Evolutionary conservation across 257 asterid genomes (phyloP).

Genomic region (Scutellaria galericulata): DNA sequence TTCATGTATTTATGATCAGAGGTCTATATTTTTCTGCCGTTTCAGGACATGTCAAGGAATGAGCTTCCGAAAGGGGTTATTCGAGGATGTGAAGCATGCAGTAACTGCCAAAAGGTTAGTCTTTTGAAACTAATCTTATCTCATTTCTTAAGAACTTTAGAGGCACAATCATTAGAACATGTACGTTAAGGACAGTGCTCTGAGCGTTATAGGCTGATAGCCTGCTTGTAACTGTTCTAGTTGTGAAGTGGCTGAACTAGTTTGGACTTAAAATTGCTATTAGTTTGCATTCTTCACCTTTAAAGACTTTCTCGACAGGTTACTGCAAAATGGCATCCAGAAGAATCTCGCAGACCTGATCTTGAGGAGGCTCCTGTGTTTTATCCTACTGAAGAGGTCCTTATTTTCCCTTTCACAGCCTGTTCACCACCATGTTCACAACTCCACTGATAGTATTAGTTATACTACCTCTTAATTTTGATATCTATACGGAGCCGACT

Average conservation of each 20-base stretch:
- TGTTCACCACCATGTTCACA: constrained; percentile 16
- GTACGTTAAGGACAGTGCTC: neutral
- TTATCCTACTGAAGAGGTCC: constrained; percentile 93
- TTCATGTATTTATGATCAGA: constrained; percentile 19
- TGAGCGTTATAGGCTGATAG: constrained; percentile 8
- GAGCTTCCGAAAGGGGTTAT: constrained; percentile 75
- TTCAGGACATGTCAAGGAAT: constrained; percentile 48
- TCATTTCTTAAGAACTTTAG: neutral
- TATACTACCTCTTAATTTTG: constrained; percentile 10
- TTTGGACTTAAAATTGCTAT: constrained; percentile 4
- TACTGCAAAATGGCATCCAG: constrained; percentile 81
- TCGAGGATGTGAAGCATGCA: constrained; percentile 84
- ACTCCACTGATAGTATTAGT: neutral
- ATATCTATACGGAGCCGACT: neutral
- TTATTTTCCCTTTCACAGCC: constrained; percentile 25
- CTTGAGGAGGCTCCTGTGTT: constrained; percentile 90
- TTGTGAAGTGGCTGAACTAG: constrained; percentile 12
- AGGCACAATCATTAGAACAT: neutral
- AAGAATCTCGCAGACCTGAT: constrained; percentile 76
- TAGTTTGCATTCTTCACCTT: constrained; percentile 24
- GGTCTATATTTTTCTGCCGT: constrained; percentile 28
- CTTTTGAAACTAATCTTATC: neutral
- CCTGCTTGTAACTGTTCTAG: constrained; percentile 8
- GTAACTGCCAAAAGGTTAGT: constrained; percentile 80
- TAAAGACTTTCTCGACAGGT: constrained; percentile 54